These are phyloP conservation scores for Calamus simplicifolius DNA, from an alignment of 176 grass and related monocot species.

Conservation along the genomic window DNA sequence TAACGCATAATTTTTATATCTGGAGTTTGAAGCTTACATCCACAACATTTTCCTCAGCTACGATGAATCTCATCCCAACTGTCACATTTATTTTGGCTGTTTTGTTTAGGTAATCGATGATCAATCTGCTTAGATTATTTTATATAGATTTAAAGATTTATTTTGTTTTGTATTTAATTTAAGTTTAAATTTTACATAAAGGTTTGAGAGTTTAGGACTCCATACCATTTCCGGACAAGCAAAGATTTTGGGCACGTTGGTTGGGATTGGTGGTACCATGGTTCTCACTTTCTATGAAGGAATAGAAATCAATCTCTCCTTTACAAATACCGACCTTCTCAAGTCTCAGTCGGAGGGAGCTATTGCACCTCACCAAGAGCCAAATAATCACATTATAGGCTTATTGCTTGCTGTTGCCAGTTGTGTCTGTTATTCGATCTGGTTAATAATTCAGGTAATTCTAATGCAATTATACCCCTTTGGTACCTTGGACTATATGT, in stretches of 20 bases:
- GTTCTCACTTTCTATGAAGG: slow-evolving; percentile 57
- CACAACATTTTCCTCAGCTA: slow-evolving; percentile 61
- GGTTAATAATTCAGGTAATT: slow-evolving; percentile 48
- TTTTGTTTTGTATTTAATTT: neutral
- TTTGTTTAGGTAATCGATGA: slow-evolving; percentile 31
- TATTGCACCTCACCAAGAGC: neutral
- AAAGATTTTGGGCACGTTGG: slow-evolving; percentile 35
- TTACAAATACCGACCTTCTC: slow-evolving; percentile 5
- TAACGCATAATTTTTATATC: slow-evolving; percentile 87
- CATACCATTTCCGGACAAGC: slow-evolving; percentile 22
- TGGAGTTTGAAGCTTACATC: slow-evolving; percentile 61
- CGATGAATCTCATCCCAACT: slow-evolving; percentile 76
- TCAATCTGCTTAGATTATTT: no score
- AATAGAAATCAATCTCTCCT: slow-evolving; percentile 14
- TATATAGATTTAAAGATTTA: no score
- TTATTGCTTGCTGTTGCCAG: slow-evolving; percentile 38
- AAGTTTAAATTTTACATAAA: neutral
- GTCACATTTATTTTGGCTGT: slow-evolving; percentile 69
- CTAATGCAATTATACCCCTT: neutral
- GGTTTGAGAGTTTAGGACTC: slow-evolving; percentile 30
- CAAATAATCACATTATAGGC: slow-evolving; percentile 19
- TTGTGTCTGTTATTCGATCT: slow-evolving; percentile 43
- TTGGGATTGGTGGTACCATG: slow-evolving; percentile 45
- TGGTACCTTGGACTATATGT: neutral
- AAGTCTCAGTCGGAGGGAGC: neutral